Evolutionary conservation across 805 yeast species (phyloP), one percentile per base, ranked within the genome.

Genomic region (Pichia nanzhaoensis): DNA sequence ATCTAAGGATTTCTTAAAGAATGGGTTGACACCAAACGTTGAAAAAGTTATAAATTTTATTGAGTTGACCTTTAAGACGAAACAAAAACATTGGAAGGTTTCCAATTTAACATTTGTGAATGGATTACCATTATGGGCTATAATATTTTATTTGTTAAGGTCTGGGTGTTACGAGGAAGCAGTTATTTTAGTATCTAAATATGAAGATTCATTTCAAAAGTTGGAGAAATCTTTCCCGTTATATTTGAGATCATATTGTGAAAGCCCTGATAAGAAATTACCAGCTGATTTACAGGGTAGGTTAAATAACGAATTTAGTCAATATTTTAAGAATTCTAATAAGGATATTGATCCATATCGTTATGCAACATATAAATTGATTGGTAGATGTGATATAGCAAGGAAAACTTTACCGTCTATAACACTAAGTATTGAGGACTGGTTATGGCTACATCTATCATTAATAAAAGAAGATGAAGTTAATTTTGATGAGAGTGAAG

Each of bases 401-500:
- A 72, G 81, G 63, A 79, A 80, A 63, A 68, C 76, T 51, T 67
- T 90, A 55, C 79, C 95, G 32, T 62, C 80, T n/a, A 69, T 76
- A 33, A 77, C 91, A 27, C 65, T 80, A 32, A 85, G 95, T 47
- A 77, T 90, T 39, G 98, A 91, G 63, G 98, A 91, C 66, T 91
- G 98, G 98, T 63, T 91, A 41, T 91, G 99, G 99, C 78, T 85
- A 59, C 97, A 93, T 64, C 72, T 93, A 46, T 74, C 80, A 64
- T 71, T 91, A 24, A 78, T 85, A 14, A 77, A 80, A 45, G 91
- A 86, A 55, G 74, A 69, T 38, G 59, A 48, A 17, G 10, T 33
- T 3, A 8, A 10, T 7, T 19, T 4, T 30, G 14, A 54, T 33
- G 65, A 64, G 14, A 37, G 39, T 16, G 71, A 68, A 24, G 77